Conservation (phyloP, 257 asterid genomes). For the Solanum pinnatisectum region DNA sequence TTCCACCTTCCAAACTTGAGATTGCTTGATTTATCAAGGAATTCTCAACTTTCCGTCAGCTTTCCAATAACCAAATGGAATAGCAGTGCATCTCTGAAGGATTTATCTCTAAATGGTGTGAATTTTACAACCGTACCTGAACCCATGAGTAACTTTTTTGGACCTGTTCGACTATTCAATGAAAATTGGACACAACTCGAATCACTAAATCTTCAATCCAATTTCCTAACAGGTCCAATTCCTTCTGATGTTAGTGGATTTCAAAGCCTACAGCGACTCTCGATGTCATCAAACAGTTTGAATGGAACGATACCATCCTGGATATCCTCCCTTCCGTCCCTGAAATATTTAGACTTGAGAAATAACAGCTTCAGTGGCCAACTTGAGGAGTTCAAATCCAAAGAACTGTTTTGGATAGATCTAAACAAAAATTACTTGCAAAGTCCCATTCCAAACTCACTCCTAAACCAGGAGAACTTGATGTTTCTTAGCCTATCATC, state of each 20-base stretch:
- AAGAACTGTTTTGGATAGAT: too few species aligned
- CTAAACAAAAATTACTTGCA: too few species aligned
- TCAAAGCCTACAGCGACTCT: neutral
- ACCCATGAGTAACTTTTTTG: neutral
- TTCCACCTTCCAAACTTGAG: conserved; percentile 9
- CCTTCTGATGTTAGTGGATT: neutral
- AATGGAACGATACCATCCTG: neutral
- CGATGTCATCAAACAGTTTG: neutral
- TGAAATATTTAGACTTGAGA: too few species aligned
- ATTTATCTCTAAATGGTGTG: neutral
- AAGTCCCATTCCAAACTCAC: too few species aligned
- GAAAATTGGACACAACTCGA: neutral
- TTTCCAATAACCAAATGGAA: conserved; percentile 10
- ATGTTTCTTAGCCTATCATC: neutral
- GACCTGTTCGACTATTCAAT: neutral
- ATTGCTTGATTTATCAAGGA: neutral
- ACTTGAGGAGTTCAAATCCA: too few species aligned
- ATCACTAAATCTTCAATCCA: neutral
- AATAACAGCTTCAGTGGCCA: too few species aligned
- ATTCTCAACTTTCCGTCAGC: neutral
- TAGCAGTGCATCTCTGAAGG: neutral
- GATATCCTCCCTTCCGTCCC: too few species aligned
- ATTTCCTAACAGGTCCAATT: neutral
- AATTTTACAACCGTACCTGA: conserved; percentile 2
- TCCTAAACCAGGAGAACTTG: neutral